Percentiles rank a stretch among this genome's conserved stretches.
Evolutionary conservation across 306 rosid genomes (phyloP).

Genomic region (Canavalia ensiformis): DNA sequence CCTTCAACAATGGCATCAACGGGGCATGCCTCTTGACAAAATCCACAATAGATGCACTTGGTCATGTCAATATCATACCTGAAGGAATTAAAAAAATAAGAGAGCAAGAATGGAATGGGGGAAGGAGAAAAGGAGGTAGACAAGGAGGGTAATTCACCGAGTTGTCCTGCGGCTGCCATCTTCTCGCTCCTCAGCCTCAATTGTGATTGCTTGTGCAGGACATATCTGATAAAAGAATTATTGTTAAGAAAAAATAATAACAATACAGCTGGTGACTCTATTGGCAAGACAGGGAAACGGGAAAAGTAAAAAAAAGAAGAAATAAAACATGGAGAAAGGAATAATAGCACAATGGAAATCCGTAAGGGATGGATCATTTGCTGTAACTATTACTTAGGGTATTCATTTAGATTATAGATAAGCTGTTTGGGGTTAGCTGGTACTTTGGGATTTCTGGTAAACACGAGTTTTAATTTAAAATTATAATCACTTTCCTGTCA

Average conservation of each 20-base stretch:
- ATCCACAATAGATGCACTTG: slow-evolving; percentile 99
- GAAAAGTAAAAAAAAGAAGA: not conserved
- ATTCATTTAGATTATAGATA: not conserved
- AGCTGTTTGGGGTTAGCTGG: slow-evolving; percentile 9
- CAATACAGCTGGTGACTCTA: slow-evolving; percentile 17
- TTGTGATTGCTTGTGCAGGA: slow-evolving; percentile 99
- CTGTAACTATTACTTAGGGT: slow-evolving; percentile 13
- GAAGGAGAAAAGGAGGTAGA: not conserved
- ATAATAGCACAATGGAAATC: slow-evolving; percentile 1
- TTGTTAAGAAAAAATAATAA: slow-evolving; percentile 35
- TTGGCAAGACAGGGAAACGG: not conserved
- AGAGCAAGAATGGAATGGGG: not conserved
- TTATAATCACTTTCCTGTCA: slow-evolving; percentile 18
- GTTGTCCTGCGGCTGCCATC: slow-evolving; percentile 99
- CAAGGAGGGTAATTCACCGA: slow-evolving; percentile 63
- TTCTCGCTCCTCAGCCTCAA: slow-evolving; percentile 99
- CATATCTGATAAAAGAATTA: slow-evolving; percentile 68
- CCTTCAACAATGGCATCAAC: slow-evolving; percentile 99
- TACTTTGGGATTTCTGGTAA: slow-evolving; percentile 13
- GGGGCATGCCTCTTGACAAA: slow-evolving; percentile 99
- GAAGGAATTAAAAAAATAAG: slow-evolving; percentile 52
- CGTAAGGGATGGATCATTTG: slow-evolving; percentile 7
- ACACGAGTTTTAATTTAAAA: slow-evolving; percentile 22
- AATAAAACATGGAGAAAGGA: not conserved
- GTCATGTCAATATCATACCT: slow-evolving; percentile 99